These are phyloP conservation scores for Cutaneotrichosporon mucoides DNA, from an alignment of 1,284 basidiomycete species.

Conservation along the genomic window DNA sequence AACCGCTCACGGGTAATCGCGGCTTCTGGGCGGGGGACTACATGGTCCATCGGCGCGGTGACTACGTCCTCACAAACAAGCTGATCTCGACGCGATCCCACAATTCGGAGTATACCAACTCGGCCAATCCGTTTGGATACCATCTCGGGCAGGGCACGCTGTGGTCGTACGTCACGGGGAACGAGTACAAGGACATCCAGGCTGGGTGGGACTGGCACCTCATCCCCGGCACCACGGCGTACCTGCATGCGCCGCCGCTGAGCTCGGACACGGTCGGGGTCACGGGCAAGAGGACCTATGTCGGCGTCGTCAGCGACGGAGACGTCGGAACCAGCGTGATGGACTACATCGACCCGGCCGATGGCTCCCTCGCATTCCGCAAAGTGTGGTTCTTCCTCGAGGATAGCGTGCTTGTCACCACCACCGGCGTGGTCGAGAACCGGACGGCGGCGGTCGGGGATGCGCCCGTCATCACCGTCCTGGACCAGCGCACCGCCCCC, in stretches of 20 bases:
- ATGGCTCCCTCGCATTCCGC: constrained; percentile 58
- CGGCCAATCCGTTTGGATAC: constrained; percentile 60
- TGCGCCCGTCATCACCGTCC: constrained; percentile 57
- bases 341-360: constrained; percentile 54
- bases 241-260: constrained; percentile 56
- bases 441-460: constrained; percentile 33
- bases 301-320: constrained; percentile 61
- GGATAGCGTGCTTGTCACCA: constrained; percentile 59
- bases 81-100: constrained; percentile 61
- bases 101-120: constrained; percentile 63
- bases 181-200: constrained; percentile 65
- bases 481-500: constrained; percentile 55
- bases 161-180: constrained; percentile 61
- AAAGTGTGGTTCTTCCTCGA: constrained; percentile 70
- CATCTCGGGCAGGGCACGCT: constrained; percentile 63
- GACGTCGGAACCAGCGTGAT: constrained; percentile 57
- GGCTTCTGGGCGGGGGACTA: constrained; percentile 67
- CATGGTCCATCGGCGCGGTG: constrained; percentile 61
- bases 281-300: constrained; percentile 57
- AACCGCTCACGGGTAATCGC: constrained; percentile 57
- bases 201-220: constrained; percentile 69
- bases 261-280: constrained; percentile 50
- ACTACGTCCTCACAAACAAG: constrained; percentile 60
- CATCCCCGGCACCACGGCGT: constrained; percentile 65
- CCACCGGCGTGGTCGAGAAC: constrained; percentile 51